Percentiles rank a stretch among this genome's conserved stretches.
Evolutionary conservation across 2,329 filamentous ascomycete genomes (phyloP).

Genomic region (Beauveria rudraprayagi): DNA sequence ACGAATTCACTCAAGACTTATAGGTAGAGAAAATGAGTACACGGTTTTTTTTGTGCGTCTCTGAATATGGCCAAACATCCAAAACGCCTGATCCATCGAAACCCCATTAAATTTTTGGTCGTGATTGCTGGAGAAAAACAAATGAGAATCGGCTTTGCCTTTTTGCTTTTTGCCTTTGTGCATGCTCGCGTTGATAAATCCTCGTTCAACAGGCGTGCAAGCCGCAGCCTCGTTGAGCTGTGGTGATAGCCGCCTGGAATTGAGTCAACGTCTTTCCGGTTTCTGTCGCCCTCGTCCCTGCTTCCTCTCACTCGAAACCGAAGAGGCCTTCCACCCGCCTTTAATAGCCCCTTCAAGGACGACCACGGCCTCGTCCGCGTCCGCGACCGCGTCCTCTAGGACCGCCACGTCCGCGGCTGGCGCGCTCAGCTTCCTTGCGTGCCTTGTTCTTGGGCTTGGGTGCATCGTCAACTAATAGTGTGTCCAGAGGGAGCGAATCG

Average conservation of each 20-base stretch:
- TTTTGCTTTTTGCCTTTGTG: neutral
- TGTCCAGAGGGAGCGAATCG: constrained; percentile 90
- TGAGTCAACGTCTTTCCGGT: neutral
- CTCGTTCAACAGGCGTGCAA: neutral
- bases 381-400: constrained; percentile 46
- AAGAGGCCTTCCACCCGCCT: neutral
- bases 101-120: constrained; percentile 1
- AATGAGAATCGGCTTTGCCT: neutral
- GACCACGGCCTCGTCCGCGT: constrained; percentile 33
- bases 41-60: constrained; percentile 3
- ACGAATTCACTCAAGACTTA: neutral
- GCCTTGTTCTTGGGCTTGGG: constrained; percentile 99
- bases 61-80: constrained; percentile 10
- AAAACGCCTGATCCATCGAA: constrained; percentile 10
- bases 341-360: constrained; percentile 13
- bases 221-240: neutral
- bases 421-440: constrained; percentile 71
- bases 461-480: constrained; percentile 88
- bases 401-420: constrained; percentile 43
- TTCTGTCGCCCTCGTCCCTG: neutral
- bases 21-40: constrained; percentile 1
- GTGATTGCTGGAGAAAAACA: neutral
- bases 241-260: neutral
- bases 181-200: neutral
- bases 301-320: neutral